Base-by-base conservation (phyloP, 805 yeast genomes). In the Candida ovalis region DNA sequence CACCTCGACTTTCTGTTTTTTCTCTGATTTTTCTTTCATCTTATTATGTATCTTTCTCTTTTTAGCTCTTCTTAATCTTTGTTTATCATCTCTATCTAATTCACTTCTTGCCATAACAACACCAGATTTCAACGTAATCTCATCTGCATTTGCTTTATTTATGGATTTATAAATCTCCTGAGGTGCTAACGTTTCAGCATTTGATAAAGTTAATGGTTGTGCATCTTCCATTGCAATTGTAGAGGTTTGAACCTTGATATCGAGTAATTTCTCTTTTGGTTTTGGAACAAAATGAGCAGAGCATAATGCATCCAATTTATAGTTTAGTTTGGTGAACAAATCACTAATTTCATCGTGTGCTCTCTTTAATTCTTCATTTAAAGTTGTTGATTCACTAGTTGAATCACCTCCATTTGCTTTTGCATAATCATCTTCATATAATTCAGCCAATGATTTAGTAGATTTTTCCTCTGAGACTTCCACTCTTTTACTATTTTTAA, bases 231-330 rank as follows among this genome's bases (percentile, higher is more conserved):
- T 88, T 1, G 84, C 62, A 43, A 94, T 84, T 1, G 96, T 78
- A 4, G 96, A 84, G 0, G 87, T 76, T 48, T 91, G 86, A 35
- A 90, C 88, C 63, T 86, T 88, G 61, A 94, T 83, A 49, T 87
- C 90, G 52, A 92, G 71, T 21, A 84, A 70, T 58, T 88, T 86
- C 64, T 87, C 84, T 35, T 87, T 81, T 17, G 96, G 96, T 67
- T 86, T 88, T 44, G 99, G 99, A 51, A 90, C 78, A 71, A 86
- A 94, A 64, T 90, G 95, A 54, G 97, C 96, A n/a, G 97, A 90
- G 44, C 95, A 82, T 48, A 92, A 74, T 4, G 97, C 82, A 66
- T 94, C 98, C 43, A 92, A 77, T 57, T 85, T 86, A 60, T 85
- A 82, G 43, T 77, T 75, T 32, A 92, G 72, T 12, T 71, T 71